Percentiles rank a stretch among this genome's conserved stretches.
Evolutionary conservation across 345 rosid genomes (phyloP).

Genomic region (Boechera retrofracta): DNA sequence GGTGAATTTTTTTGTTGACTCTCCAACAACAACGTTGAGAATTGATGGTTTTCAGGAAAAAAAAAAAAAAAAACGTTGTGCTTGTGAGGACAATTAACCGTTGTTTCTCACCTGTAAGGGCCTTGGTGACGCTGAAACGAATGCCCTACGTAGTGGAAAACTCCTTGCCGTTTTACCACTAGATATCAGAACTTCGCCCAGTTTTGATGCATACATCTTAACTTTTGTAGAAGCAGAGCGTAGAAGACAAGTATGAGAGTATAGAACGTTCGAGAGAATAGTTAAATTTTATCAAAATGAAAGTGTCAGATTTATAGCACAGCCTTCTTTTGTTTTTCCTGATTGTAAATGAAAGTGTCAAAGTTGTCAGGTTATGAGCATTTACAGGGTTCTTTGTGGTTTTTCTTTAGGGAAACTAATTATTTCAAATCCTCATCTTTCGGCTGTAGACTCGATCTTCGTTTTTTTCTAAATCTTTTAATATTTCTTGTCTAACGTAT

Average conservation of each 20-base stretch:
- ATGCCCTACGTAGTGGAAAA: slow-evolving; percentile 27
- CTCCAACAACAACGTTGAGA: too few species aligned
- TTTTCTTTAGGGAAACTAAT: slow-evolving; percentile 3
- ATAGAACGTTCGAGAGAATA: not conserved
- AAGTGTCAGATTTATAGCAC: too few species aligned
- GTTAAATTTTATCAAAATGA: not conserved
- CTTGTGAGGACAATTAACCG: not conserved
- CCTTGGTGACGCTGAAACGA: slow-evolving; percentile 46
- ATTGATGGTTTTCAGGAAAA: too few species aligned
- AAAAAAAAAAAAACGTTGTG: not conserved
- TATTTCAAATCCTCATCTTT: slow-evolving; percentile 31
- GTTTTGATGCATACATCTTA: slow-evolving; percentile 36
- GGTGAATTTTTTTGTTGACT: too few species aligned
- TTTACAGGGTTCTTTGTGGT: slow-evolving; percentile 31
- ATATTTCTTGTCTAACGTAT: not conserved
- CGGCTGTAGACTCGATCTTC: slow-evolving; percentile 36
- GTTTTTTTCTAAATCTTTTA: not conserved
- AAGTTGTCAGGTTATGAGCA: slow-evolving; percentile 30
- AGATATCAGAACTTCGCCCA: slow-evolving; percentile 33
- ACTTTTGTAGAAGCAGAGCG: slow-evolving; percentile 2
- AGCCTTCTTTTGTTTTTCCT: too few species aligned
- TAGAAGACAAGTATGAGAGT: slow-evolving; percentile 14
- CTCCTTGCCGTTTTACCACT: slow-evolving; percentile 37
- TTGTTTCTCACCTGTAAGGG: slow-evolving; percentile 43
- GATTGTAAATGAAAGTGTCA: not conserved